Base-by-base conservation (phyloP, 2,329 filamentous ascomycete species). In the Aureobasidium musti region DNA sequence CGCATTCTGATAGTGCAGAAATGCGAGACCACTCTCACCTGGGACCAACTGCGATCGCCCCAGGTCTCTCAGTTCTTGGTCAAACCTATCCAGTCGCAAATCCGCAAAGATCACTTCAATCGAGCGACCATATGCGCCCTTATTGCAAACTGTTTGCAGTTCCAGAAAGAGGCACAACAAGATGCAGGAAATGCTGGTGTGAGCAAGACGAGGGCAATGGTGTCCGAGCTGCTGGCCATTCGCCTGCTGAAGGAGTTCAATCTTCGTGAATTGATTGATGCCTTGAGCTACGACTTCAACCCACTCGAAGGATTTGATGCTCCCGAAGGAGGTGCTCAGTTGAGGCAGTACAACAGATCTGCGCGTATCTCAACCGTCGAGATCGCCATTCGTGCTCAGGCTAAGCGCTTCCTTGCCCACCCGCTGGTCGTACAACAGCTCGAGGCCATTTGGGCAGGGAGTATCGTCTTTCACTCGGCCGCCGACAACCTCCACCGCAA, bases 391-490 rank as follows among this genome's bases (percentile, higher is more conserved):
- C 88, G 92, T 71, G 92, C 93, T 23, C 93, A 93, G 69, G 91
- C 94, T 26, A 97, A 98, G 79, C 89, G 92, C 71, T 96, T 97
- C 72, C 82, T 98, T 5, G 90, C 94, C 10, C 93, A 97, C 74
- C 93, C 94, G 0, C 82, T 97, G 3, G 92, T 97, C 0, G 90
- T 97, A 10, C 92, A 96, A 77, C 93, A 97, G 75, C 83, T 98
- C n/a, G 92, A 97, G 77, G 93, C 92, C 52, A 97, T 98, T 69
- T 98, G 94, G 94, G 94, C 92, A 23, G 94, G 94, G 33, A 94
- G 91, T 21, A 95, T 98, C 70, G 92, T 95, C 71, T 97, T 98
- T 74, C 92, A 97, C 77, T 95, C 92, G 1, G 87, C 89, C 14
- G 91, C 92, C 5, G 93, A 97, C 76, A 90, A 86, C 70, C 80